Conservation (phyloP, 2,329 filamentous ascomycete genomes). For the Penicillium sclerotiorum region DNA sequence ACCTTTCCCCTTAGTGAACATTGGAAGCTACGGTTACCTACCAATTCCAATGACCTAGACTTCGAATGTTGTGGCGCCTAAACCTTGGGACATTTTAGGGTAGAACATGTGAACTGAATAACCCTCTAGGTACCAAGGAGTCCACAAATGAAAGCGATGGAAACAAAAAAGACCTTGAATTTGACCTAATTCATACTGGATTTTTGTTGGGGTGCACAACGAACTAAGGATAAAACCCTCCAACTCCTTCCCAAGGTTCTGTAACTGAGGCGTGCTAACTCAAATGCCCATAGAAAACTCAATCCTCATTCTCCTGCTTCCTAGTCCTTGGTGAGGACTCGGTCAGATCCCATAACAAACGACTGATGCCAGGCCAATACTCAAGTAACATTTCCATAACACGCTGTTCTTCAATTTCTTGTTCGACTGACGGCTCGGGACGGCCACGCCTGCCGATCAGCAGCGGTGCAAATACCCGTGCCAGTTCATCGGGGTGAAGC, state of each 20-base stretch:
- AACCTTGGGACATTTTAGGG: too few species aligned
- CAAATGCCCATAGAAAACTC: too few species aligned
- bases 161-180: not conserved
- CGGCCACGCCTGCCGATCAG: slow-evolving; percentile 25
- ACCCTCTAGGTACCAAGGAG: not conserved
- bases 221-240: too few species aligned
- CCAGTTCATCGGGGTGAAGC: slow-evolving; percentile 32
- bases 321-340: not conserved
- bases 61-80: too few species aligned
- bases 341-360: slow-evolving; percentile 25
- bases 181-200: too few species aligned
- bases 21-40: not conserved
- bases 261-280: too few species aligned
- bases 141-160: not conserved
- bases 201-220: too few species aligned
- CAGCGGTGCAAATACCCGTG: slow-evolving; percentile 36
- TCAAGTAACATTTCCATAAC: slow-evolving; percentile 38
- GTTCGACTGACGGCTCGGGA: slow-evolving; percentile 20
- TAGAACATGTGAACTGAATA: not conserved
- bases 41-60: not conserved
- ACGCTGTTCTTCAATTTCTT: slow-evolving; percentile 30
- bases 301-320: not conserved
- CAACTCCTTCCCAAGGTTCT: too few species aligned
- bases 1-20: not conserved
- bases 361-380: slow-evolving; percentile 39